Percentiles rank a stretch among this genome's conserved stretches.
Evolutionary conservation across 1,139 yeast species (phyloP).

Genomic region (Pichia norvegensis): DNA sequence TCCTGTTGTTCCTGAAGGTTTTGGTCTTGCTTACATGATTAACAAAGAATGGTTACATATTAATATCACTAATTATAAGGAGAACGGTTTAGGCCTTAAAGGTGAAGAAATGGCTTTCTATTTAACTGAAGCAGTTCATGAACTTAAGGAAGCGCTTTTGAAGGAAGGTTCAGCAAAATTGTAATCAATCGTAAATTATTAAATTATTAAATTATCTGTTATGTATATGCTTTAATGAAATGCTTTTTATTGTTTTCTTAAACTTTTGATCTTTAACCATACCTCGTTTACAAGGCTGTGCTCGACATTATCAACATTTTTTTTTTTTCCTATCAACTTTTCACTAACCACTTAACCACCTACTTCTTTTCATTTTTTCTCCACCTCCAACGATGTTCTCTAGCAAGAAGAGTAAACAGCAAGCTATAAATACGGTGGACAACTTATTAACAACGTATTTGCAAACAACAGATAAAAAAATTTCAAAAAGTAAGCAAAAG

Average conservation of each 20-base stretch:
- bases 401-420: slow-evolving; percentile 19
- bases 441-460: slow-evolving; percentile 22
- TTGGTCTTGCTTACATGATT: slow-evolving; percentile 90
- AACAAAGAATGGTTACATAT: slow-evolving; percentile 81
- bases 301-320: not conserved
- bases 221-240: too few relatives aligned
- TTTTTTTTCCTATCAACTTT: not conserved
- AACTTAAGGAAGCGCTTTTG: slow-evolving; percentile 58
- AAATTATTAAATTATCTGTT: not conserved
- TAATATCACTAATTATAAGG: slow-evolving; percentile 73
- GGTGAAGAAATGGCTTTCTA: slow-evolving; percentile 62
- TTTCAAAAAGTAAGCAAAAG: slow-evolving; percentile 4
- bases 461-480: slow-evolving; percentile 16
- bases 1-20: slow-evolving; percentile 89
- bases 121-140: slow-evolving; percentile 73
- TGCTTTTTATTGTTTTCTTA: too few relatives aligned
- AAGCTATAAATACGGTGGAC: slow-evolving; percentile 21
- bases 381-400: slow-evolving; percentile 17
- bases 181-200: too few relatives aligned
- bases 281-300: too few relatives aligned
- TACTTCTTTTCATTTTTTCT: not conserved
- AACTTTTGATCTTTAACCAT: not conserved
- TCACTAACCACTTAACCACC: not conserved
- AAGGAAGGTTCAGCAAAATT: slow-evolving; percentile 10
- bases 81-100: slow-evolving; percentile 49